Conservation (phyloP, 2,329 filamentous ascomycete genomes). For the Neofusicoccum laricinum region DNA sequence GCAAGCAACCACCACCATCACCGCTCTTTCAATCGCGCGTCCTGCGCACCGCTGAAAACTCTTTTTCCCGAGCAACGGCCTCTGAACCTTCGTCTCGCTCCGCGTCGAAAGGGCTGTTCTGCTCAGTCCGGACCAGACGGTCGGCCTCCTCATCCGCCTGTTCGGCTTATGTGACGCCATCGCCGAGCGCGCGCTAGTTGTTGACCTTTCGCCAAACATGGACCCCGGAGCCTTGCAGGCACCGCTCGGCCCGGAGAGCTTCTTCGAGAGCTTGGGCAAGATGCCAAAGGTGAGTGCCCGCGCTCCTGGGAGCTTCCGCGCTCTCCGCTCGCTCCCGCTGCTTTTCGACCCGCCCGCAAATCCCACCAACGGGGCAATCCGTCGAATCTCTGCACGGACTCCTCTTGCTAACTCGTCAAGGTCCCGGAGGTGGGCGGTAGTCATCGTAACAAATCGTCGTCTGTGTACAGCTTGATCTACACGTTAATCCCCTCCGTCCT, state of each 20-base stretch:
- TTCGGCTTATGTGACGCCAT: background rate
- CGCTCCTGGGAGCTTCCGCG: no score
- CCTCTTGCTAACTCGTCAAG: background rate
- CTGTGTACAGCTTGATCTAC: slow-evolving; percentile 44
- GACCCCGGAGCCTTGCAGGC: background rate
- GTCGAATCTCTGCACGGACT: no score
- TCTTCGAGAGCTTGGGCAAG: background rate
- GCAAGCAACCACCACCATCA: slow-evolving; percentile 8
- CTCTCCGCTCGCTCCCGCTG: background rate
- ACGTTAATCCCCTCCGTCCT: slow-evolving; percentile 55
- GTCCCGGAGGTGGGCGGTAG: slow-evolving; percentile 13
- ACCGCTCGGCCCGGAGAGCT: background rate
- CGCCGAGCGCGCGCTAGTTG: background rate
- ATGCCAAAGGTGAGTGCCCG: background rate
- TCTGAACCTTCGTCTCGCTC: background rate
- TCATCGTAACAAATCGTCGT: slow-evolving; percentile 23
- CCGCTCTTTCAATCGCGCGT: background rate
- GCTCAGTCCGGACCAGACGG: background rate
- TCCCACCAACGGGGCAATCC: no score
- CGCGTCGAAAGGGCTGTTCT: background rate
- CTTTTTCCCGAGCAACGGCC: background rate
- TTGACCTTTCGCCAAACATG: slow-evolving; percentile 3
- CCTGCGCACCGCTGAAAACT: background rate
- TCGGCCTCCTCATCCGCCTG: background rate
- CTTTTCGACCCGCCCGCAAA: no score